Evolutionary conservation across 1,284 basidiomycete genomes (phyloP).

Genomic region (Cryptococcus sp.): DNA sequence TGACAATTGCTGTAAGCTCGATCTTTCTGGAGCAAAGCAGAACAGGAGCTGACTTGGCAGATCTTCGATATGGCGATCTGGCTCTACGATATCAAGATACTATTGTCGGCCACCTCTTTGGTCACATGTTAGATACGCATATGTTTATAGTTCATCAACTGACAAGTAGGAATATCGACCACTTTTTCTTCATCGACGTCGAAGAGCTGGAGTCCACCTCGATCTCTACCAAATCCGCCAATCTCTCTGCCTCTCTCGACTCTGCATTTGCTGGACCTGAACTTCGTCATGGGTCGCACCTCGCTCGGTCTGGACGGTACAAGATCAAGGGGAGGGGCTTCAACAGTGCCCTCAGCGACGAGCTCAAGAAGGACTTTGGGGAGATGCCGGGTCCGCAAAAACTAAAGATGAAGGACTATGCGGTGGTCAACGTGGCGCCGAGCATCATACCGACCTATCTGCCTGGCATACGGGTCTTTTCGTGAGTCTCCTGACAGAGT

Average conservation of each 20-base stretch:
- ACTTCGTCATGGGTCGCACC: conserved; percentile 20
- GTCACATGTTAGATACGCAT: conserved; percentile 52
- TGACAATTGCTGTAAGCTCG: conserved; percentile 61
- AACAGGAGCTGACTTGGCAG: conserved; percentile 45
- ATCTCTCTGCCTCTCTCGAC: conserved; percentile 2
- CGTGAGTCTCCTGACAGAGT: conserved; percentile 45
- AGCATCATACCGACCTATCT: conserved; percentile 84
- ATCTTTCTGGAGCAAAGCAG: no score
- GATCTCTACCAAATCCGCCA: background rate
- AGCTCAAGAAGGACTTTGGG: conserved; percentile 39
- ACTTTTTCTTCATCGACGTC: conserved; percentile 48
- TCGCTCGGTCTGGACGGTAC: conserved; percentile 23
- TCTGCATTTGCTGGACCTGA: conserved; percentile 15
- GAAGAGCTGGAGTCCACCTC: conserved; percentile 34
- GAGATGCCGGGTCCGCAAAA: conserved; percentile 50
- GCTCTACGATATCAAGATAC: conserved; percentile 81
- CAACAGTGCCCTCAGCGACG: conserved; percentile 27
- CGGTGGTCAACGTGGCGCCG: conserved; percentile 69
- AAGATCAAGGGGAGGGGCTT: conserved; percentile 23
- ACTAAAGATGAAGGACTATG: conserved; percentile 61
- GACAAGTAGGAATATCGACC: conserved; percentile 45
- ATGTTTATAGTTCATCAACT: no score
- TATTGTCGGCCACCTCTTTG: conserved; percentile 81
- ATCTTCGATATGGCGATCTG: conserved; percentile 74
- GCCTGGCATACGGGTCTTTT: conserved; percentile 74